These are phyloP conservation scores for Talaromyces sp. DNA, from an alignment of 2,329 filamentous ascomycete species.

Conservation along the genomic window DNA sequence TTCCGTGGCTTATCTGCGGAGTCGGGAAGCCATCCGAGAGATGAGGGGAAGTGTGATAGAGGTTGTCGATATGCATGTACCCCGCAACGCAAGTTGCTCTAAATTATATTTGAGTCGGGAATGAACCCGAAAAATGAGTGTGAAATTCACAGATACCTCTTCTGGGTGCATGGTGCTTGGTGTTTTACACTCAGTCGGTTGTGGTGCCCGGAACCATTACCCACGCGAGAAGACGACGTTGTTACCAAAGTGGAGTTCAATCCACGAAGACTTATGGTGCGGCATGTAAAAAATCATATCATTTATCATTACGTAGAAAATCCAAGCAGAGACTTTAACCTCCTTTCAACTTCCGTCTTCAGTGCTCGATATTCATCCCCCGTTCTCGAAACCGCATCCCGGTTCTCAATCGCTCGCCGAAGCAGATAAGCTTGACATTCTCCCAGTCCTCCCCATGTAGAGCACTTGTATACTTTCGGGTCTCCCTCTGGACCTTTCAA, in stretches of 20 bases:
- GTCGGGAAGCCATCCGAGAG: background rate
- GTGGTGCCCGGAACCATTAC: background rate
- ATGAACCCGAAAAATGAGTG: background rate
- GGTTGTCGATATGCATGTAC: background rate
- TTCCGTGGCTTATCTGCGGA: background rate
- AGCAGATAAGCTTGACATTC: conserved; percentile 77
- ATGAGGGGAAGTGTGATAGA: background rate
- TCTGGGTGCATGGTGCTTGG: too few relatives aligned
- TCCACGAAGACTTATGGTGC: too few relatives aligned
- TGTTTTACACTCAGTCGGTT: background rate
- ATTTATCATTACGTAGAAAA: background rate
- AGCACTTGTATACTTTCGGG: conserved; percentile 50
- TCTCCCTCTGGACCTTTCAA: conserved; percentile 25
- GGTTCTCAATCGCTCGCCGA: conserved; percentile 53
- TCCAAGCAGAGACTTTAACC: background rate
- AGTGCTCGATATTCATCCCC: conserved; percentile 32
- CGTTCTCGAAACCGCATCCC: conserved; percentile 51
- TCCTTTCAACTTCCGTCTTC: conserved; percentile 1
- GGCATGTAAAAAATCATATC: background rate
- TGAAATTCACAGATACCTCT: too few relatives aligned
- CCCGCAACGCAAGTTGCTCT: background rate
- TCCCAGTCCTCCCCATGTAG: conserved; percentile 51
- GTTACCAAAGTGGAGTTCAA: too few relatives aligned
- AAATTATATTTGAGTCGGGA: background rate
- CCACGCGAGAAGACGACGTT: background rate